Conservation (phyloP, 352 stramenopile genomes). For the Phytophthora tentaculata region DNA sequence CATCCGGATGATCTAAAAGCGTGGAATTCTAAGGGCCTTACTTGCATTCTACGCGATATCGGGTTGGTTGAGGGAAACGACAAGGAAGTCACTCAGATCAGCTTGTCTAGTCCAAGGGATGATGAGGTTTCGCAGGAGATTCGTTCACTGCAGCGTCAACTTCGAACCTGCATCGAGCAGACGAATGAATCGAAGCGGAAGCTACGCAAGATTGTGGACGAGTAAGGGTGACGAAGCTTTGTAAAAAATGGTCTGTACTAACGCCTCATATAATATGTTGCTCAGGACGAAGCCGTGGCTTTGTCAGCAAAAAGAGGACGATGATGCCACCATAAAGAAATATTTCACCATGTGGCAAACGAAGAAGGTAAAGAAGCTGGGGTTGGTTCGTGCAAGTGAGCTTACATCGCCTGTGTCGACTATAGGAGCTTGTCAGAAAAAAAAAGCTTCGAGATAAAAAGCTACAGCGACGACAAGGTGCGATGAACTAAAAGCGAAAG, state of each 20-base stretch:
- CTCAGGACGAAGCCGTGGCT: constrained; percentile 74
- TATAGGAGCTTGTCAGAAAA: constrained; percentile 71
- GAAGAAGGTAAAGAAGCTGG: constrained; percentile 65
- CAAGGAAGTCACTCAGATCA: constrained; percentile 29
- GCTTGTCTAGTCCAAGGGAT: constrained; percentile 42
- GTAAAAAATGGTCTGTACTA: no score
- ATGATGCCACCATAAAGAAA: constrained; percentile 55
- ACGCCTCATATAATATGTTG: no score
- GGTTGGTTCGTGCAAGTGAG: not conserved
- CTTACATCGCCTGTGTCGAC: constrained; percentile 6
- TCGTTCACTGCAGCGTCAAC: constrained; percentile 49
- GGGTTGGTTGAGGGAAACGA: constrained; percentile 55
- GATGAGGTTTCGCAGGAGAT: constrained; percentile 78
- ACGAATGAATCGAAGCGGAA: constrained; percentile 72
- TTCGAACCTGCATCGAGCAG: constrained; percentile 46
- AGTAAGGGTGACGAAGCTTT: constrained; percentile 31
- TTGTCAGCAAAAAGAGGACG: constrained; percentile 48
- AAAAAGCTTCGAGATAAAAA: constrained; percentile 82
- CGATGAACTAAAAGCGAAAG: not conserved
- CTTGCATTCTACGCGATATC: constrained; percentile 40
- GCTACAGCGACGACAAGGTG: constrained; percentile 66
- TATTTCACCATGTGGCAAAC: constrained; percentile 68
- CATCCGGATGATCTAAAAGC: constrained; percentile 17
- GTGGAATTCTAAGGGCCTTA: constrained; percentile 42
- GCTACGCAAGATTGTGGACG: constrained; percentile 59